These are phyloP conservation scores for Haplosporangium sp. DNA, from an alignment of 371 early-diverging fungal genomes.

Conservation along the genomic window DNA sequence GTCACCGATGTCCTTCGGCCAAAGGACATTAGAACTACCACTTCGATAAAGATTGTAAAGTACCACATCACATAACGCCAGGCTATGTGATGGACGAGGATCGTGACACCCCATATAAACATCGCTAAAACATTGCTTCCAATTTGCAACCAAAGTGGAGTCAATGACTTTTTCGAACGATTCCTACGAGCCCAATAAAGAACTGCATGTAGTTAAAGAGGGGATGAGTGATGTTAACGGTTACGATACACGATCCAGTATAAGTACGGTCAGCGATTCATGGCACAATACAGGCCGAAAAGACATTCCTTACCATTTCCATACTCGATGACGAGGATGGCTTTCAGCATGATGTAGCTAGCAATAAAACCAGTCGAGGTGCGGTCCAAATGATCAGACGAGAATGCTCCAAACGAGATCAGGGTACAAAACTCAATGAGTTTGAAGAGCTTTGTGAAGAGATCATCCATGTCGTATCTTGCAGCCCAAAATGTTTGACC, in stretches of 20 bases:
- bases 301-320: conserved; percentile 66
- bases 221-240: background rate
- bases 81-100: conserved; percentile 53
- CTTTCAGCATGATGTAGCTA: conserved; percentile 57
- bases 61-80: conserved; percentile 64
- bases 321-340: conserved; percentile 64
- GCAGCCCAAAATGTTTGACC: conserved; percentile 57
- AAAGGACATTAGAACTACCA: conserved; percentile 57
- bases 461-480: conserved; percentile 68
- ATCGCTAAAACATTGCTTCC: conserved; percentile 58
- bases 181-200: conserved; percentile 58
- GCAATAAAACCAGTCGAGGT: conserved; percentile 65
- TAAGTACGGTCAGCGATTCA: too few relatives aligned
- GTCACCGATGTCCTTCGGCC: conserved; percentile 63
- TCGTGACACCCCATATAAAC: conserved; percentile 63
- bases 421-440: conserved; percentile 59
- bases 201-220: conserved; percentile 55
- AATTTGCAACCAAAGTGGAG: conserved; percentile 35
- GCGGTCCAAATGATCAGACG: conserved; percentile 52
- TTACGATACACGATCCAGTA: too few relatives aligned
- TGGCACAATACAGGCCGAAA: too few relatives aligned
- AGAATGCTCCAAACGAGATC: conserved; percentile 45
- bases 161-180: conserved; percentile 38
- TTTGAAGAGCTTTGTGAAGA: conserved; percentile 48
- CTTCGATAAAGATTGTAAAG: conserved; percentile 59